These are phyloP conservation scores for Blastobotrys parvus DNA, from an alignment of 805 yeast genomes.

Conservation along the genomic window DNA sequence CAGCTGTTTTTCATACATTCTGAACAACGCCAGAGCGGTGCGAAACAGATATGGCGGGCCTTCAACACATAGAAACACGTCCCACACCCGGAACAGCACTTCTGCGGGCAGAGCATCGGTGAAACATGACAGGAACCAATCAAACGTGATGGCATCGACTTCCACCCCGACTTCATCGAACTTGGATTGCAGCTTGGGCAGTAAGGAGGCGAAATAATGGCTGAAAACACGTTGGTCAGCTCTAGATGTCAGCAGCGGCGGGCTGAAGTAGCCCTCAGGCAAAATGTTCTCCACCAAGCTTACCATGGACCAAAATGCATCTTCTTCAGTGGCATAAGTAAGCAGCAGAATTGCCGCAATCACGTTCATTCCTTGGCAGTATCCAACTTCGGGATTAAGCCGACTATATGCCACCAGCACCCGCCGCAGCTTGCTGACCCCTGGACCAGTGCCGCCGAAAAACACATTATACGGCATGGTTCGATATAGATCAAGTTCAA, in stretches of 20 bases:
- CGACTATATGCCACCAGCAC: conserved; percentile 43
- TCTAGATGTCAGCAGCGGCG: conserved; percentile 30
- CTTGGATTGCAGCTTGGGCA: conserved; percentile 37
- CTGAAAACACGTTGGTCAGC: conserved; percentile 35
- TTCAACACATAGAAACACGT: conserved; percentile 36
- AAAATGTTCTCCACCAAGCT: conserved; percentile 41
- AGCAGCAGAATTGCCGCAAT: conserved; percentile 45
- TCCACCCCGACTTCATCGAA: conserved; percentile 32
- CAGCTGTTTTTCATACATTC: conserved; percentile 20
- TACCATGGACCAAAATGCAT: conserved; percentile 46
- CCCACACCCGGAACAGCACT: conserved; percentile 45
- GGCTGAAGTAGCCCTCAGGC: conserved; percentile 37
- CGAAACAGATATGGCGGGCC: conserved; percentile 32
- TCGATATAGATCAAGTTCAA: conserved; percentile 44
- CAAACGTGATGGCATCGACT: conserved; percentile 41
- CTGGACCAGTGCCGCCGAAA: conserved; percentile 48
- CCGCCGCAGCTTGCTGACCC: conserved; percentile 38
- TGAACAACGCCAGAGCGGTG: conserved; percentile 27
- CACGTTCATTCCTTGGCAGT: conserved; percentile 55
- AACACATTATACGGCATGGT: conserved; percentile 48
- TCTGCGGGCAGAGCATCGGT: conserved; percentile 45
- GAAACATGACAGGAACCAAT: conserved; percentile 51
- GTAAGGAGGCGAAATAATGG: conserved; percentile 27
- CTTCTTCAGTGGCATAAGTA: conserved; percentile 39
- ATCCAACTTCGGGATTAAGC: conserved; percentile 42